A percentile compares a stretch with the other conserved stretches of the same genome.
These are phyloP conservation scores for Ogataea degrootiae DNA, from an alignment of 805 yeast genomes.

Conservation along the genomic window DNA sequence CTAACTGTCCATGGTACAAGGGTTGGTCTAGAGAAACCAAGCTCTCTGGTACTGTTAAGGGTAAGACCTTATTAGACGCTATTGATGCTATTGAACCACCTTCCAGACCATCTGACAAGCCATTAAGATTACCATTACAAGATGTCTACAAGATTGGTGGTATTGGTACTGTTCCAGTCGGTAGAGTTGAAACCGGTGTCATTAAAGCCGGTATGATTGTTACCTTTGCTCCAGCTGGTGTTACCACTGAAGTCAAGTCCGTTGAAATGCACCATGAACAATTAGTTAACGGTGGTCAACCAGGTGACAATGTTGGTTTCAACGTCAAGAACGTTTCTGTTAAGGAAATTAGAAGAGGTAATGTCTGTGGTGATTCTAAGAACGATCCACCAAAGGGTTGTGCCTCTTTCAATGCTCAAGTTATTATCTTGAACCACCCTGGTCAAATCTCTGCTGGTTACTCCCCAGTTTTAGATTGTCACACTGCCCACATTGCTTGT, in stretches of 20 bases:
- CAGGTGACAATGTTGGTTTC: constrained; percentile 91
- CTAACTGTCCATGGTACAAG: constrained; percentile 86
- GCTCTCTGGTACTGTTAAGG: constrained; percentile 65
- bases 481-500: constrained; percentile 93
- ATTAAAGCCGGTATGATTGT: constrained; percentile 91
- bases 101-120: constrained; percentile 76
- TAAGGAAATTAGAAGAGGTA: constrained; percentile 88
- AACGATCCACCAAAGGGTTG: constrained; percentile 81
- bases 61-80: constrained; percentile 82
- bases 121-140: constrained; percentile 85
- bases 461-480: constrained; percentile 88
- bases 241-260: constrained; percentile 85
- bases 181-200: constrained; percentile 90
- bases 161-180: constrained; percentile 90
- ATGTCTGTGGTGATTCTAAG: constrained; percentile 88
- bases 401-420: constrained; percentile 72
- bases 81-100: constrained; percentile 82
- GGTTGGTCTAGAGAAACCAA: constrained; percentile 80
- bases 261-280: constrained; percentile 87
- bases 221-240: constrained; percentile 86
- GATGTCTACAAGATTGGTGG: constrained; percentile 94
- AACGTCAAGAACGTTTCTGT: constrained; percentile 88
- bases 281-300: constrained; percentile 75
- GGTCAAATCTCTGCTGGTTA: constrained; percentile 90
- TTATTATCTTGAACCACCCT: constrained; percentile 85